phyloP scores from a whole-genome alignment of 805 yeast genomes.

The Yarrowia yakushimensis region DNA sequence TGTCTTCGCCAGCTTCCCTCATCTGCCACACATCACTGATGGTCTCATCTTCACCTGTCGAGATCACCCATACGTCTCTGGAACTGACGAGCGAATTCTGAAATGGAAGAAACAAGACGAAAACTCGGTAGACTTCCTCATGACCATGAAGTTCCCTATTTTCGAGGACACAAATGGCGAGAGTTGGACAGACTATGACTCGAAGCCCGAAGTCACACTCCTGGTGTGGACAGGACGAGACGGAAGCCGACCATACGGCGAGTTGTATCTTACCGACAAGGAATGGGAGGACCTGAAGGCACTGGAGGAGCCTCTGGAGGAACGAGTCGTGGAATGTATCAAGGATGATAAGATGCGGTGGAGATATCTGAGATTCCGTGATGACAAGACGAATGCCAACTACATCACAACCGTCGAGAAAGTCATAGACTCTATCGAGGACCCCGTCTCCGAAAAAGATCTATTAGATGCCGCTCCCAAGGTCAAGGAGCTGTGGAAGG shows the following conservation, averaged over 20 bases:
- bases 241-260: slow-evolving; percentile 60
- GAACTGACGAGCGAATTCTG: slow-evolving; percentile 79
- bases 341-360: slow-evolving; percentile 66
- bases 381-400: slow-evolving; percentile 87
- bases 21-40: slow-evolving; percentile 83
- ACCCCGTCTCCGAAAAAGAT: slow-evolving; percentile 79
- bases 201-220: slow-evolving; percentile 65
- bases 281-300: slow-evolving; percentile 78
- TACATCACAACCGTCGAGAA: slow-evolving; percentile 77
- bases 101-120: slow-evolving; percentile 98
- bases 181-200: slow-evolving; percentile 72
- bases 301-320: slow-evolving; percentile 77
- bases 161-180: slow-evolving; percentile 54
- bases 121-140: slow-evolving; percentile 84
- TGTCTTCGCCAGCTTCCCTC: slow-evolving; percentile 63
- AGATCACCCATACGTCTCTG: slow-evolving; percentile 78
- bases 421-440: slow-evolving; percentile 78
- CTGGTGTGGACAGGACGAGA: slow-evolving; percentile 72
- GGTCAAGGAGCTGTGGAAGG: slow-evolving; percentile 61
- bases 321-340: slow-evolving; percentile 82
- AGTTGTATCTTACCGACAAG: slow-evolving; percentile 56
- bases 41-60: slow-evolving; percentile 93
- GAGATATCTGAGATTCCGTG: slow-evolving; percentile 85
- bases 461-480: slow-evolving; percentile 53
- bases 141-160: slow-evolving; percentile 57